Evolutionary conservation across 257 asterid genomes (phyloP).

Genomic region (Orobanche coerulescens): DNA sequence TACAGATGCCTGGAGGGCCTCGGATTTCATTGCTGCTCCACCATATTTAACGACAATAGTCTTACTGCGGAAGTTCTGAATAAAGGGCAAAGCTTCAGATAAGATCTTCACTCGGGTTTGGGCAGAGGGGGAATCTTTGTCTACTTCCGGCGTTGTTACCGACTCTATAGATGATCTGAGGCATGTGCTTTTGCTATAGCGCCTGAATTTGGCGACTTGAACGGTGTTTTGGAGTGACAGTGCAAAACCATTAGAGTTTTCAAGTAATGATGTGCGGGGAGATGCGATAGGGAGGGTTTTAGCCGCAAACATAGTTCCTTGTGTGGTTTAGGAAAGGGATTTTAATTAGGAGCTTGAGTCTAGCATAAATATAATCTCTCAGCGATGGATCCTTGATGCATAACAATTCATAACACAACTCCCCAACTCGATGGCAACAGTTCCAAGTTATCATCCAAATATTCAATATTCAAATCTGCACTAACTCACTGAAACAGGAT

Average conservation of each 20-base stretch:
- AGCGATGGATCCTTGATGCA: no score
- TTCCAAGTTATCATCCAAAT: no score
- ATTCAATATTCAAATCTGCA: no score
- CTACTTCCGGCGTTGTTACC: slow-evolving; percentile 24
- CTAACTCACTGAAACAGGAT: no score
- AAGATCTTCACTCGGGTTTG: slow-evolving; percentile 57
- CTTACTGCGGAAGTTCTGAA: slow-evolving; percentile 34
- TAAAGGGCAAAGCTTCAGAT: slow-evolving; percentile 57
- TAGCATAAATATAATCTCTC: no score
- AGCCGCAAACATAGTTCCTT: slow-evolving; percentile 41
- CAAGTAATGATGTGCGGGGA: slow-evolving; percentile 15
- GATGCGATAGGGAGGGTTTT: slow-evolving; percentile 34
- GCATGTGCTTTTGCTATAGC: slow-evolving; percentile 21
- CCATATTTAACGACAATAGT: slow-evolving; percentile 70
- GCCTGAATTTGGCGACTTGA: slow-evolving; percentile 19
- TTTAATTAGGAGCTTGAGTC: not conserved
- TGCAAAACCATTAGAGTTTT: slow-evolving; percentile 21
- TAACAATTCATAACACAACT: no score
- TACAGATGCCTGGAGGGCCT: no score
- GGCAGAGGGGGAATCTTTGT: slow-evolving; percentile 35
- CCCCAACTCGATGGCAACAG: no score
- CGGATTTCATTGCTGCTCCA: no score
- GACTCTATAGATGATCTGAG: slow-evolving; percentile 38
- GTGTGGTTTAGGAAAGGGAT: slow-evolving; percentile 4
- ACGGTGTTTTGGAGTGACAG: slow-evolving; percentile 17